Evolutionary conservation across 2,329 filamentous ascomycete species (phyloP).

Genomic region (Nemania diffusa): DNA sequence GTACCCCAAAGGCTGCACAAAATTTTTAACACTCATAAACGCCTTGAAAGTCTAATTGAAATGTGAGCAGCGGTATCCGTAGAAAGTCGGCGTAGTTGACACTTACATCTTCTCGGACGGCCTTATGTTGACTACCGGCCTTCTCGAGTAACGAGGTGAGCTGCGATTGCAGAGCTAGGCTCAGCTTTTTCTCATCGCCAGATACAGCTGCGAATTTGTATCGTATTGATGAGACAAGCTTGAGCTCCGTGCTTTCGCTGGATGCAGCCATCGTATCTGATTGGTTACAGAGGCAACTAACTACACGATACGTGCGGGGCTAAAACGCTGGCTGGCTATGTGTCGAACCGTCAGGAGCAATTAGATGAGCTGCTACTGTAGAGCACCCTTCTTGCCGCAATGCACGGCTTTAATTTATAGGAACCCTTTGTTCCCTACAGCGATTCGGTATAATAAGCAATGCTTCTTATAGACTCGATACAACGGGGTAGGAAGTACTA

Average conservation of each 20-base stretch:
- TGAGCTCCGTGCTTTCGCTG: constrained; percentile 47
- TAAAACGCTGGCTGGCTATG: not conserved
- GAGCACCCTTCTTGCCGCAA: not conserved
- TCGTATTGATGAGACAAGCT: constrained; percentile 49
- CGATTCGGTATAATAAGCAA: constrained; percentile 9
- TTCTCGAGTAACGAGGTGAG: constrained; percentile 86
- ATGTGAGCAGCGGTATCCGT: constrained; percentile 33
- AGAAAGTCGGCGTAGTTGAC: not conserved
- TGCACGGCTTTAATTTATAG: not conserved
- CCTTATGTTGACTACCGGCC: constrained; percentile 79
- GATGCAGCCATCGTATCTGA: constrained; percentile 45
- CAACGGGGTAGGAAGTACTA: not conserved
- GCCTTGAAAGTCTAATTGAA: constrained; percentile 60
- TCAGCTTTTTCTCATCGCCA: constrained; percentile 84
- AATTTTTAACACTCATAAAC: constrained; percentile 63
- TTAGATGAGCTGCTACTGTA: not conserved
- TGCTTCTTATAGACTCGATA: not conserved
- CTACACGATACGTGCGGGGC: constrained; percentile 1
- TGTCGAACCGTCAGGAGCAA: not conserved
- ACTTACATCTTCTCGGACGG: constrained; percentile 70
- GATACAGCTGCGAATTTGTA: constrained; percentile 58
- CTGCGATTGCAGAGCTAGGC: constrained; percentile 80
- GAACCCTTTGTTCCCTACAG: not conserved
- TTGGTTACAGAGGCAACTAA: not conserved
- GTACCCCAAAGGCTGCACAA: constrained; percentile 63